These are phyloP conservation scores for Acrocalymma vagum DNA, from an alignment of 2,329 filamentous ascomycete genomes.

Conservation along the genomic window DNA sequence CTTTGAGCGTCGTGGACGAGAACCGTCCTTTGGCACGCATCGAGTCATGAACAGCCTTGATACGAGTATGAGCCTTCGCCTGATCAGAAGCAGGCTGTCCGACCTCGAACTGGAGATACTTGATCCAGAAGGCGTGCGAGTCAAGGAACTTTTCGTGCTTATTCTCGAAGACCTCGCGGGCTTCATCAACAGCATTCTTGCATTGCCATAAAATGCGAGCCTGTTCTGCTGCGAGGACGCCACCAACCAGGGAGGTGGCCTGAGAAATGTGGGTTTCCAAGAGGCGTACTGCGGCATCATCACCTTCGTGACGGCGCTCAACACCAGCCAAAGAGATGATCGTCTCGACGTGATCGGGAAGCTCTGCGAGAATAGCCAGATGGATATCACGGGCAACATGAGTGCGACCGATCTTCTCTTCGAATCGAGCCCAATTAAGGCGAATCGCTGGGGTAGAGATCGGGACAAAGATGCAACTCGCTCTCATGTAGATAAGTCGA, in stretches of 20 bases:
- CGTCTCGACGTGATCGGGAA: constrained; percentile 86
- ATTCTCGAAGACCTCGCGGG: constrained; percentile 81
- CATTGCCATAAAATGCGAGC: constrained; percentile 86
- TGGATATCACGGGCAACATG: constrained; percentile 87
- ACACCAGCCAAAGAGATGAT: constrained; percentile 89
- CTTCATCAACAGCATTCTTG: constrained; percentile 81
- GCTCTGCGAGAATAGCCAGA: constrained; percentile 75
- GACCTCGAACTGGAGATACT: constrained; percentile 88
- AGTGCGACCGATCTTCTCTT: constrained; percentile 81
- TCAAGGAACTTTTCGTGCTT: constrained; percentile 86
- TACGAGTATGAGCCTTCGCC: constrained; percentile 72
- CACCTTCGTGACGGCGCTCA: constrained; percentile 80
- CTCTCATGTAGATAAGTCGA: constrained; percentile 89
- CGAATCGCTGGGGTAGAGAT: constrained; percentile 85
- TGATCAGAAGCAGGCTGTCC: constrained; percentile 76
- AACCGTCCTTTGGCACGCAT: constrained; percentile 78
- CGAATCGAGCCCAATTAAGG: constrained; percentile 92
- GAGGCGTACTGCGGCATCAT: constrained; percentile 84
- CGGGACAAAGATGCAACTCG: constrained; percentile 84
- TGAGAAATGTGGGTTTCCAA: constrained; percentile 81
- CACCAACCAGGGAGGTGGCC: constrained; percentile 81
- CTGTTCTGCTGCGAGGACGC: constrained; percentile 88
- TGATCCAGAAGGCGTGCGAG: constrained; percentile 88
- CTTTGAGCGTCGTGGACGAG: constrained; percentile 71
- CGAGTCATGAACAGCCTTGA: constrained; percentile 81